Evolutionary conservation across 257 asterid species (phyloP), one percentile per base, ranked within the genome.

Genomic region (Schizonepeta tenuifolia): DNA sequence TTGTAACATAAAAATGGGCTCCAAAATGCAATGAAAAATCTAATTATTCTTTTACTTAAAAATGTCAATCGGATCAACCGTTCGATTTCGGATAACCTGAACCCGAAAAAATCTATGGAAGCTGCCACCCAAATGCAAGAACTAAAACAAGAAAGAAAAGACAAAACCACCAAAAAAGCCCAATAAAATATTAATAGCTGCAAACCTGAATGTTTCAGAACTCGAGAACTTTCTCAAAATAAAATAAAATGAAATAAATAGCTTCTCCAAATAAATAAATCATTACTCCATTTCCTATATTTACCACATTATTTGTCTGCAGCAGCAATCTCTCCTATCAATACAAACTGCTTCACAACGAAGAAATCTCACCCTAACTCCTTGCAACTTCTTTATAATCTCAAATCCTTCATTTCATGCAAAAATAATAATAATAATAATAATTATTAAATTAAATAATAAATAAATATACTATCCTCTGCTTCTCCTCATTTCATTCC

Each of bases 201-300:
- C 77, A 40, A 24, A 44, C 47, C 75, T 17, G 8, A 60, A 14
- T 6, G 8, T 8, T 70, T 46, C 28, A 55, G 55, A 81, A 70
- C 74, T 83, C 89, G 40, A 85, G 89, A 87, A 82, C 81, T 53
- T 87, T 87, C 93, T 24, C 0, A 13, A 14, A 14, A 53, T 54
- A 49, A 51, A 33, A 2, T 15, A 14, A 18, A 13, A 2, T 1
- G 11, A 24, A 24, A 24, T 24, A 2, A 55, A 38, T n/a, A 33
- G 9, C 13, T 31, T 7, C 36, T 31, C 7, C 26, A 31, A 59
- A 59, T 31, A 58, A 14, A 54, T 21, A 7, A 28, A 28, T 26
- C 6, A 3, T 0, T 14, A 10, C 20, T 43, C 10, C 11, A 65
- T 17, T 20, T 47, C 36, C 40, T 26, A n/a, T 74, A 60, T 44